Evolutionary conservation across 257 asterid species (phyloP).

Genomic region (Solanum bulbocastanum): DNA sequence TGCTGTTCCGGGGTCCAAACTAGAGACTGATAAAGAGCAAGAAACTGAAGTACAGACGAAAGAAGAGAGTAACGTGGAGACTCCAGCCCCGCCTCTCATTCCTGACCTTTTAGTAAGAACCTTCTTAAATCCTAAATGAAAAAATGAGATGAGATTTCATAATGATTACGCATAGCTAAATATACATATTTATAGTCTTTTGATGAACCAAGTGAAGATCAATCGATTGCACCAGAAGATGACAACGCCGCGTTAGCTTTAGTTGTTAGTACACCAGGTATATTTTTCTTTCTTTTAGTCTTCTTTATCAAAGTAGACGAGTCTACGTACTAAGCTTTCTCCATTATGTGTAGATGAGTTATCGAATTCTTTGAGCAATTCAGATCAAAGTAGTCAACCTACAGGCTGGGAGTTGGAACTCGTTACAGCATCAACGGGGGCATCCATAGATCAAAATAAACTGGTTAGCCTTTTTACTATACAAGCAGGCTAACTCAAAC

Average conservation of each 20-base stretch:
- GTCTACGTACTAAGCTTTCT: background rate
- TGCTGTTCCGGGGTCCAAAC: slow-evolving; percentile 12
- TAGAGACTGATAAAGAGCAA: slow-evolving; percentile 21
- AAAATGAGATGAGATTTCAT: background rate
- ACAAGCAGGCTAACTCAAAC: background rate
- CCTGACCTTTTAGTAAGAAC: slow-evolving; percentile 54
- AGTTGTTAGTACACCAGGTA: slow-evolving; percentile 27
- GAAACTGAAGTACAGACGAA: slow-evolving; percentile 4
- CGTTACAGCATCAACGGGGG: slow-evolving; percentile 18
- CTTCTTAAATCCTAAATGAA: background rate
- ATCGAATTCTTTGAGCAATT: slow-evolving; percentile 5
- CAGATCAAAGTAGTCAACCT: slow-evolving; percentile 24
- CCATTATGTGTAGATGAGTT: slow-evolving; percentile 9
- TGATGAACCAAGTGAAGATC: slow-evolving; percentile 41
- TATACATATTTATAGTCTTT: slow-evolving; percentile 31
- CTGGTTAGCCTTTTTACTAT: slow-evolving; percentile 12
- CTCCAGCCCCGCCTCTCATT: slow-evolving; percentile 24
- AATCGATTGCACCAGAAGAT: slow-evolving; percentile 19
- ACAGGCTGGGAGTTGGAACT: slow-evolving; percentile 65
- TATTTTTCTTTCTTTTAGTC: background rate
- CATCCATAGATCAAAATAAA: slow-evolving; percentile 11
- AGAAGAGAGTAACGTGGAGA: slow-evolving; percentile 12
- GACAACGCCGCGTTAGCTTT: slow-evolving; percentile 4
- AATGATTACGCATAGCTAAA: background rate
- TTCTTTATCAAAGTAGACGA: background rate